Percentiles rank a stretch among this genome's conserved stretches.
Conservation (phyloP, 1,139 yeast genomes). For the Diutina ranongensis region DNA sequence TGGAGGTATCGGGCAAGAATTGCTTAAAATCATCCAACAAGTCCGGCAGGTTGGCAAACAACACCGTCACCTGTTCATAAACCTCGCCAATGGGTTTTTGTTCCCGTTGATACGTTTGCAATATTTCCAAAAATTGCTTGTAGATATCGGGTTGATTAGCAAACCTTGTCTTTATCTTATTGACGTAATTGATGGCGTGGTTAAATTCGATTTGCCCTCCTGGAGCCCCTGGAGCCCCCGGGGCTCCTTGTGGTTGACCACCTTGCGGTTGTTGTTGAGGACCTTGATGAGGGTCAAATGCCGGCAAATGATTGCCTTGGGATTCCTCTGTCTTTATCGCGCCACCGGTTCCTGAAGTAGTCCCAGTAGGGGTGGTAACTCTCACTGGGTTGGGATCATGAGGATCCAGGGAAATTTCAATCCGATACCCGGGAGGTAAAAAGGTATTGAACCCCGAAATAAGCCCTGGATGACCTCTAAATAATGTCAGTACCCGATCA, state of each 20-base stretch:
- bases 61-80: constrained; percentile 79
- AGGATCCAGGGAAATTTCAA: constrained; percentile 85
- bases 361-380: constrained; percentile 93
- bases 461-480: constrained; percentile 84
- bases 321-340: background rate
- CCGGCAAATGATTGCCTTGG: constrained; percentile 29
- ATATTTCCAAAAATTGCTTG: constrained; percentile 85
- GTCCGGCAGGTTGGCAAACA: constrained; percentile 91
- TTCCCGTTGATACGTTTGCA: constrained; percentile 93
- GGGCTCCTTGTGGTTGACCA: constrained; percentile 8
- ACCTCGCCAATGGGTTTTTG: constrained; percentile 93
- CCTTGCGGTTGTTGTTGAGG: constrained; percentile 1
- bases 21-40: constrained; percentile 88
- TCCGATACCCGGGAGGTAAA: constrained; percentile 91
- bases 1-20: constrained; percentile 83
- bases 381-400: constrained; percentile 86
- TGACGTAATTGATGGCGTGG: constrained; percentile 93
- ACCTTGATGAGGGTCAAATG: background rate
- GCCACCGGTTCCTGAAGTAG: constrained; percentile 14
- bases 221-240: constrained; percentile 11
- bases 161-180: constrained; percentile 88
- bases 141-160: constrained; percentile 93
- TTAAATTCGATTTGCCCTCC: constrained; percentile 93
- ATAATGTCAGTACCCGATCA: constrained; percentile 82
- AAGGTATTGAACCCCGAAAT: constrained; percentile 97